Base-by-base conservation (phyloP, 371 early-diverging fungal genomes). In the Thermomucor indicae-seudaticae region DNA sequence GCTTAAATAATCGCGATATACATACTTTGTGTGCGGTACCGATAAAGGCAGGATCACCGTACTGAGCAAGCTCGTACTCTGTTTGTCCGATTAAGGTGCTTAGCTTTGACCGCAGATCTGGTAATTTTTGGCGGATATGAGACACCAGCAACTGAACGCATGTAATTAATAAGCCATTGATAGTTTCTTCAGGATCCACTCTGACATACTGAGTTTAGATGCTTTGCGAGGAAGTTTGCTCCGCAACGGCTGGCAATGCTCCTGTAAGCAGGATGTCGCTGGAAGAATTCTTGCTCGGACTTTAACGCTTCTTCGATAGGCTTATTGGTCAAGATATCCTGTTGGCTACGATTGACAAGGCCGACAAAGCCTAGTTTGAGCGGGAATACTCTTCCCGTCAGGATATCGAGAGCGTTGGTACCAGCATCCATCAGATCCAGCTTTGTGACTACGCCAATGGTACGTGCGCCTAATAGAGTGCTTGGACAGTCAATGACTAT, bases 341-440 rank as follows among this genome's bases (percentile, higher is more conserved):
- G 83, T 60, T 93, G 92, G 63, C 89, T 86, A 51, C 95, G 81
- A 65, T 92, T 92, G 24, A 95, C 87, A 3, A 92, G 85, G 42
- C 92, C 93, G 52, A 93, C 83, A 69, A 89, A 96, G 8, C 96
- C 96, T 22, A 95, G 72, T 40, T 86, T 89, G 32, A 94, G 65
- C 10, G 86, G 89, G 31, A 86, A 85, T 0, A 85, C 79, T 39
- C 87, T 80, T 19, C 91, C 91, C 25, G 88, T 81, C 37, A 96
- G 76, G 16, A 93, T 81, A 53, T 93, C 91, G 43, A 91, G 63
- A 24, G 92, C 89, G 69, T 93, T 88, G 23, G 93, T 93, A 28
- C 94, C 95, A 28, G 83, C 83, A 65, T 96, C 96, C 95, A 96
- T 94, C 51, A 96, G 64, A 73, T 96, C 96, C 42, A 95, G 70